Conservation (phyloP, 2,329 filamentous ascomycete species). For the Zopfia rhizophila region DNA sequence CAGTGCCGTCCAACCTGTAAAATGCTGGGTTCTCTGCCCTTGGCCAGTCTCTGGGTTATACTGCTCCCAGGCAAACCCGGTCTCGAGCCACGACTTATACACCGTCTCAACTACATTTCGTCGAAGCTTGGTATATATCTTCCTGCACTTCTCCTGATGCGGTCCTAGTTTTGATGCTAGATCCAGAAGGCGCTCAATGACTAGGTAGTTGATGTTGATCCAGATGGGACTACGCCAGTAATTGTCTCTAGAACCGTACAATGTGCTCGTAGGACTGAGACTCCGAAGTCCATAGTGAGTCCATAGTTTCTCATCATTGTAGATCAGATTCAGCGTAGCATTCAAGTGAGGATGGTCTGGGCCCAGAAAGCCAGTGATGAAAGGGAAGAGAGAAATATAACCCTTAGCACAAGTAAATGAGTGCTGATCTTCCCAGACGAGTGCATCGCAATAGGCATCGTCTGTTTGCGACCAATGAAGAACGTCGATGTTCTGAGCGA, state of each 20-base stretch:
- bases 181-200: conserved; percentile 74
- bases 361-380: conserved; percentile 81
- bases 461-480: conserved; percentile 88
- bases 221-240: conserved; percentile 96
- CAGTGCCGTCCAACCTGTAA: conserved; percentile 94
- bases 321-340: conserved; percentile 77
- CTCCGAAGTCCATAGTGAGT: conserved; percentile 86
- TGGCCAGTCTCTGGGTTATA: conserved; percentile 90
- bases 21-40: conserved; percentile 92
- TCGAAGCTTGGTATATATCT: conserved; percentile 79
- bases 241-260: conserved; percentile 89
- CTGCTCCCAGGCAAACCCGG: conserved; percentile 98
- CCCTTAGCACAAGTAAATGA: conserved; percentile 90
- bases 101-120: conserved; percentile 88
- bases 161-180: conserved; percentile 65
- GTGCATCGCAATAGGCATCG: conserved; percentile 89
- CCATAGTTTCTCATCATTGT: conserved; percentile 83
- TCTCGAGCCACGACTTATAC: conserved; percentile 84
- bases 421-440: conserved; percentile 87
- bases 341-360: conserved; percentile 78
- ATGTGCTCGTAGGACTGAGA: conserved; percentile 79
- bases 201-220: conserved; percentile 96
- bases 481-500: conserved; percentile 84
- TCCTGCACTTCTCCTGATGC: conserved; percentile 69
- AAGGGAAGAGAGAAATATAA: conserved; percentile 91